Conservation (phyloP, 352 stramenopile genomes). For the Elongisporangium undulatum region DNA sequence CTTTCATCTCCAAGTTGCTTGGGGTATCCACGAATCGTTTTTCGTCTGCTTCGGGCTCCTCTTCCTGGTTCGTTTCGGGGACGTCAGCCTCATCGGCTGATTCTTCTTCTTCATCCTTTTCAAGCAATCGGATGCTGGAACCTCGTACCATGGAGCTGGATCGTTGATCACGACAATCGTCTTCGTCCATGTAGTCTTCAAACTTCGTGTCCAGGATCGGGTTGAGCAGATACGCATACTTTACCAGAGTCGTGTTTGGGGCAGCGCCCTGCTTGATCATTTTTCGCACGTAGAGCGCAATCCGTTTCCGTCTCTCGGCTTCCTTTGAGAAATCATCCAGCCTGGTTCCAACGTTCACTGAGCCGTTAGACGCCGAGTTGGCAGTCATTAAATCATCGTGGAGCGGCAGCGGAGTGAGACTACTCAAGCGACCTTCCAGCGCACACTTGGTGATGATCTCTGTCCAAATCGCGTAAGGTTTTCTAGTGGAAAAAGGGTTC, state of each 20-base stretch:
- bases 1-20: slow-evolving; percentile 42
- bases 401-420: neutral
- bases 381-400: neutral
- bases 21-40: slow-evolving; percentile 7
- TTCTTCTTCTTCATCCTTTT: neutral
- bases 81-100: neutral
- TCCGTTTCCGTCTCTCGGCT: slow-evolving; percentile 36
- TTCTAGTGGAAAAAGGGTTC: slow-evolving; percentile 68
- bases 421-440: slow-evolving; percentile 14
- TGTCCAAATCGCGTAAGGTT: slow-evolving; percentile 77
- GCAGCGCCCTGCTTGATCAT: slow-evolving; percentile 63
- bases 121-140: neutral
- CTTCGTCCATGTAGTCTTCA: slow-evolving; percentile 34
- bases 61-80: slow-evolving; percentile 14
- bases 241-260: slow-evolving; percentile 64
- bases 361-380: neutral
- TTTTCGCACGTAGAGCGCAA: slow-evolving; percentile 53
- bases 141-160: neutral
- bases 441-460: slow-evolving; percentile 72
- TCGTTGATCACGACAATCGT: neutral
- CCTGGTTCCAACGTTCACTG: slow-evolving; percentile 1
- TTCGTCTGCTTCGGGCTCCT: slow-evolving; percentile 7
- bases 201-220: slow-evolving; percentile 69
- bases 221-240: slow-evolving; percentile 57
- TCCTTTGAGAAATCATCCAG: slow-evolving; percentile 22